Base-by-base conservation (phyloP, 1,284 basidiomycete species). In the Anthracocystis panici-leucophaei region DNA sequence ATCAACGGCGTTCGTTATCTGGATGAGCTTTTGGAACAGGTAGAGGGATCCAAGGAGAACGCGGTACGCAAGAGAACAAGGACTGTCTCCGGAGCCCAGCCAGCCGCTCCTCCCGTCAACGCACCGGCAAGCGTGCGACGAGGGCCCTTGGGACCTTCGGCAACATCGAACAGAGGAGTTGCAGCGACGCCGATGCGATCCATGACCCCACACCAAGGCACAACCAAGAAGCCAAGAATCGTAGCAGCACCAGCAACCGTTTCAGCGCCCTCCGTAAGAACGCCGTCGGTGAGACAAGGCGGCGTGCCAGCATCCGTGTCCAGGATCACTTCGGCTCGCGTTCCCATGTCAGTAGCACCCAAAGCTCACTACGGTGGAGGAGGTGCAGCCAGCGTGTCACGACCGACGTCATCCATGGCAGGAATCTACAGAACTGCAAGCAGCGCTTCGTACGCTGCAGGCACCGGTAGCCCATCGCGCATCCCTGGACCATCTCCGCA, bases 1-100 rank as follows among this genome's bases (percentile, higher is more conserved):
- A 92, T 97, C 11, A 90, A 93, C 70, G 95, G 95, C 8, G 89
- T 91, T 72, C 90, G 92, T 67, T 92, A 97, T 77, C 86, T 96
- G 27, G 91, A 92, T 57, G 87, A 92, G 66, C 89, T 98, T 29
- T 29, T 70, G 27, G 78, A 78, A n/a, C 70, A 76, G 61, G 68
- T 78, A 7, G 81, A 66, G 11, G 77, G 72, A 10, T 59, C 72
- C 16, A 81, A 79, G 41, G 79, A 81, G 60, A 79, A 79, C 14
- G 62, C 58, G 3, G 48, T 57, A 5, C 67, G 73, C 5, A 76
- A 76, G 44, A 49, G 74, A 21, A 57, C 69, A 5, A 58, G 73
- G 44, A 67, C 73, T 2, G 60, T 52, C 0, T 75, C 73, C 0
- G 57, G 64, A 0, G 57, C 73, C 3, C 66, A 65, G 27, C 54